These are phyloP conservation scores for Cardiosporidium cionae DNA, from an alignment of 169 alveolate genomes.

Conservation along the genomic window DNA sequence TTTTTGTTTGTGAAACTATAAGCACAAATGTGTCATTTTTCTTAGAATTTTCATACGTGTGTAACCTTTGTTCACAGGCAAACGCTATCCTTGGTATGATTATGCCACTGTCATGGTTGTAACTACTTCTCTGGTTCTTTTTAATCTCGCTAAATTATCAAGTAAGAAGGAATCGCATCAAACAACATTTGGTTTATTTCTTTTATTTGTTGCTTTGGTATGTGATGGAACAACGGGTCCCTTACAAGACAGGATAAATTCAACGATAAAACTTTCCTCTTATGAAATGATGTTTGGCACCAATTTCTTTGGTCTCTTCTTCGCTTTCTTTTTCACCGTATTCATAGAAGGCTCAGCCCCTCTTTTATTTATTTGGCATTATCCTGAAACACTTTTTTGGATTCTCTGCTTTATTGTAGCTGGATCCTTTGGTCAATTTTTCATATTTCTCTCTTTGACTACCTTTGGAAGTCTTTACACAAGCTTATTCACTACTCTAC, in stretches of 20 bases:
- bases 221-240: slow-evolving; percentile 84
- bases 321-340: slow-evolving; percentile 44
- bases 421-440: slow-evolving; percentile 76
- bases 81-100: slow-evolving; percentile 77
- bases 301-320: slow-evolving; percentile 63
- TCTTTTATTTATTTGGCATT: slow-evolving; percentile 29
- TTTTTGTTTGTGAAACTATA: too few species aligned
- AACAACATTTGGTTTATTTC: slow-evolving; percentile 53
- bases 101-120: slow-evolving; percentile 66
- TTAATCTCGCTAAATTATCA: slow-evolving; percentile 54
- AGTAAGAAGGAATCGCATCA: background rate
- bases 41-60: too few species aligned
- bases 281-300: slow-evolving; percentile 63
- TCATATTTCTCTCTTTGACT: slow-evolving; percentile 66
- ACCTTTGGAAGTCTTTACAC: slow-evolving; percentile 76
- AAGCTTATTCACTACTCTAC: slow-evolving; percentile 70
- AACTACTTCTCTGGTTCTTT: slow-evolving; percentile 63
- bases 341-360: slow-evolving; percentile 72
- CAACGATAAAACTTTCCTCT: slow-evolving; percentile 61
- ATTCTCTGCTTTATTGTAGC: slow-evolving; percentile 55
- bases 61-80: too few species aligned
- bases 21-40: too few species aligned
- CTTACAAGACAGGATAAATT: slow-evolving; percentile 69
- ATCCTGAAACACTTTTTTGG: slow-evolving; percentile 47
- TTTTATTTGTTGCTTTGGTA: slow-evolving; percentile 64